These are phyloP conservation scores for Lipomyces mesembrius DNA, from an alignment of 805 yeast species.

Conservation along the genomic window DNA sequence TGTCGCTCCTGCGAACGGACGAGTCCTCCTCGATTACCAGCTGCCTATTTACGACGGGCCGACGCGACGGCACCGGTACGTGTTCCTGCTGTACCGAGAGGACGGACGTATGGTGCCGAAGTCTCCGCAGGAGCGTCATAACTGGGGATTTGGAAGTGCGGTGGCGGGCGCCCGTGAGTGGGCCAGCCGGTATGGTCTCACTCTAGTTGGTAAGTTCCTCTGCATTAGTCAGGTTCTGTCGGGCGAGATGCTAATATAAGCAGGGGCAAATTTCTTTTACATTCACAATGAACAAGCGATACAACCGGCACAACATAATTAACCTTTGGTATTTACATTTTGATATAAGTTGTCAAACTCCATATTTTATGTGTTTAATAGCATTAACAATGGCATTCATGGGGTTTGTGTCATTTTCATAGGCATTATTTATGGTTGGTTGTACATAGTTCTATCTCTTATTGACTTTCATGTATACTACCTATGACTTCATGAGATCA, in stretches of 20 bases:
- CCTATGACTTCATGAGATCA: not conserved
- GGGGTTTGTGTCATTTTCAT: not conserved
- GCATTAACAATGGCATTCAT: not conserved
- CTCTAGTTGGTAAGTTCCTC: slow-evolving; percentile 17
- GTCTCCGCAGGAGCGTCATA: slow-evolving; percentile 15
- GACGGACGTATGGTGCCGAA: slow-evolving; percentile 17
- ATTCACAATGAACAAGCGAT: slow-evolving; percentile 7
- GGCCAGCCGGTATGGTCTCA: slow-evolving; percentile 23
- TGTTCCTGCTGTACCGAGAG: slow-evolving; percentile 23
- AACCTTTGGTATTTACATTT: not conserved
- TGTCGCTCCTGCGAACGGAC: slow-evolving; percentile 11
- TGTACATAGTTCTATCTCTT: not conserved
- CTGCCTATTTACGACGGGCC: not conserved
- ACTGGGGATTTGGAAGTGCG: slow-evolving; percentile 17
- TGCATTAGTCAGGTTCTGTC: not conserved
- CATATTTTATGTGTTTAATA: not conserved
- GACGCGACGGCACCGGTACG: slow-evolving; percentile 14
- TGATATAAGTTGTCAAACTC: not conserved
- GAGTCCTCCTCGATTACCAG: slow-evolving; percentile 7
- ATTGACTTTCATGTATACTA: not conserved
- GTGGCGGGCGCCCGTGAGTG: slow-evolving; percentile 26
- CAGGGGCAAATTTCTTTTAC: slow-evolving; percentile 27
- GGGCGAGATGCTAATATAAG: not conserved
- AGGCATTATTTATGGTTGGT: not conserved
- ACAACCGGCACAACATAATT: not conserved